Evolutionary conservation across 345 rosid species (phyloP), one percentile per base, ranked within the genome.

Genomic region (Hibiscus trionum): DNA sequence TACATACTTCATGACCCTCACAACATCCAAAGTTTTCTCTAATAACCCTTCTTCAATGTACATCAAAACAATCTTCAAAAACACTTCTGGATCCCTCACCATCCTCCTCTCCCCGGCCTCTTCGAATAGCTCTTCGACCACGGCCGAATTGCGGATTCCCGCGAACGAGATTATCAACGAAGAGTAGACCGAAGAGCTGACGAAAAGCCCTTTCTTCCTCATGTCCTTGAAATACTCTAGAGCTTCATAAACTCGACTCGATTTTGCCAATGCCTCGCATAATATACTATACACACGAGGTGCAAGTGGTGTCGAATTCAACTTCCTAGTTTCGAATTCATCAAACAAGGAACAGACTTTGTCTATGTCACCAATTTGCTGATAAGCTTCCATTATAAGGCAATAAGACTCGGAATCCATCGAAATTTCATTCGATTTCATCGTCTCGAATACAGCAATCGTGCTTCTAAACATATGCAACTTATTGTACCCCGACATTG

Each of bases 401-500:
- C 82, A 84, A 78, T 88, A 93, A 72, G 89, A 85, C 26, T 81
- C 80, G 2, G 87, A 78, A 77, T 87, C 83, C 70, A 81, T 73
- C 61, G 69, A 80, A 76, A 87, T 76, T 42, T 75, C 83, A 2
- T 72, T 76, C 5, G 76, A 80, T 77, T 80, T 85, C 85, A 91
- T 73, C 71, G 71, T 86, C 66, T 84, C 83, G 52, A 80, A 83
- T 42, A 85, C 83, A 15, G 62, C 59, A 69, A 88, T 70, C 21
- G 96, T 84, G 79, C 88, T 82, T 58, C 88, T 78, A 77, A 78
- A 93, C 98, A 93, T 91, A 62, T 93, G 97, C 39, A 91, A 80
- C 74, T 88, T 87, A 77, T 93, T 93, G 42, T 86, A 93, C 39
- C 87, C 92, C 80, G 72, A 80, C 96, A 93, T 87, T 12, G 93